Evolutionary conservation across 805 yeast species (phyloP), one percentile per base, ranked within the genome.

Genomic region (Teunomyces barrocoloradensis): DNA sequence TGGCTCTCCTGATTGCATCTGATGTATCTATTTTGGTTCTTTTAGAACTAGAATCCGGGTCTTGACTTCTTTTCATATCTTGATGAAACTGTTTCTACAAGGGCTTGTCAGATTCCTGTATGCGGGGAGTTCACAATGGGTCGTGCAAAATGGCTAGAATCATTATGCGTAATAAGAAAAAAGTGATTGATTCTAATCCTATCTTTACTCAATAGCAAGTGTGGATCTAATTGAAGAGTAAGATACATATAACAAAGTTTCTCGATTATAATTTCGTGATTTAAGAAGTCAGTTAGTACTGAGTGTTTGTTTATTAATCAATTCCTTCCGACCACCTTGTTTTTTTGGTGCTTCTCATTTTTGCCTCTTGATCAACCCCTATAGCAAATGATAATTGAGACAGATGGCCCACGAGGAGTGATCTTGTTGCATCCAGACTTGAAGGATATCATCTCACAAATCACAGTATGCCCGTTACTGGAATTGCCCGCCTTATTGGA

Each of bases 401-500:
- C 60, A 43, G 56, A 65, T 47, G 61, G 60, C 25, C 69, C 65
- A 45, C 47, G 57, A 37, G 64, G 60, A 44, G 53, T 58, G 45
- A 51, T 61, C 53, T 70, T 64, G 43, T 54, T 58, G 60, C 68
- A 66, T 7, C 48, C 53, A 43, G 66, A 67, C 29, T 36, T 48
- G 32, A 34, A 47, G 28, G 30, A 45, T 2, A 58, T 73, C 41
- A 69, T 77, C 32, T 63, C 66, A 21, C 68, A 68, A 6, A 61
- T 82, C 13, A 56, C 63, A 0, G 61, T 63, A 5, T 69, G 78
- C 46, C 52, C 69, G 3, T 61, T 65, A 6, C 57, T 59, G 10
- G 72, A 71, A 10, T 71, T 84, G 41, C 69, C 82, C 1, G 49
- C 51, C 3, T 57, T 65, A 36, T 58, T 82, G 44, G 58, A 59